phyloP scores from a whole-genome alignment of 805 yeast genomes.

The Clavispora asparagi region DNA sequence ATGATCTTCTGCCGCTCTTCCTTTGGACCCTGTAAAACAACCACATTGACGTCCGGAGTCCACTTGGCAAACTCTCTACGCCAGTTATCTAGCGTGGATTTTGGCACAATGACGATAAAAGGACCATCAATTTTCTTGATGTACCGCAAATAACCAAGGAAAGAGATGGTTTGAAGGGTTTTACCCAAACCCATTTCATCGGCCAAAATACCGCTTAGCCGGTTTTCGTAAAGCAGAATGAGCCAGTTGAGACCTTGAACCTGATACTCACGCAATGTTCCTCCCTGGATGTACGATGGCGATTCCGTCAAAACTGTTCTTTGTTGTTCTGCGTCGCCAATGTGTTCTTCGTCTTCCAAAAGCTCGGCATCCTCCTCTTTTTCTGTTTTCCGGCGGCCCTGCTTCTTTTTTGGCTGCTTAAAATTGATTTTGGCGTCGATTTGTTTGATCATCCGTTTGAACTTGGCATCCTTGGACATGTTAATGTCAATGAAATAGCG shows the following conservation, averaged over 20 bases:
- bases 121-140: slow-evolving; percentile 81
- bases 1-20: slow-evolving; percentile 67
- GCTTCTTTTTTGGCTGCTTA: slow-evolving; percentile 26
- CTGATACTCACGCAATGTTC: slow-evolving; percentile 84
- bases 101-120: slow-evolving; percentile 86
- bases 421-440: slow-evolving; percentile 48
- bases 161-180: slow-evolving; percentile 90
- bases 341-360: slow-evolving; percentile 73
- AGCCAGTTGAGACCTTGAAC: slow-evolving; percentile 95
- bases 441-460: slow-evolving; percentile 55
- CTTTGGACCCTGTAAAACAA: slow-evolving; percentile 86
- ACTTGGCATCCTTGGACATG: slow-evolving; percentile 70
- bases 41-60: slow-evolving; percentile 90
- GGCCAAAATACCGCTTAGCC: slow-evolving; percentile 88
- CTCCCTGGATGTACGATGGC: slow-evolving; percentile 68
- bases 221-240: slow-evolving; percentile 79
- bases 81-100: slow-evolving; percentile 96
- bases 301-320: slow-evolving; percentile 75
- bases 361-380: slow-evolving; percentile 94
- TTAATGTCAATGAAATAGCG: slow-evolving; percentile 81
- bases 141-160: slow-evolving; percentile 82
- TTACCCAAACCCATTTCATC: slow-evolving; percentile 99
- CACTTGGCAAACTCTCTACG: slow-evolving; percentile 87
- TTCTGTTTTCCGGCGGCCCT: slow-evolving; percentile 77
- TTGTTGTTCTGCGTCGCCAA: slow-evolving; percentile 44